Percentiles rank a stretch among this genome's conserved stretches.
These are phyloP conservation scores for Chionographis japonica DNA, from an alignment of 106 monocot species.

Conservation along the genomic window DNA sequence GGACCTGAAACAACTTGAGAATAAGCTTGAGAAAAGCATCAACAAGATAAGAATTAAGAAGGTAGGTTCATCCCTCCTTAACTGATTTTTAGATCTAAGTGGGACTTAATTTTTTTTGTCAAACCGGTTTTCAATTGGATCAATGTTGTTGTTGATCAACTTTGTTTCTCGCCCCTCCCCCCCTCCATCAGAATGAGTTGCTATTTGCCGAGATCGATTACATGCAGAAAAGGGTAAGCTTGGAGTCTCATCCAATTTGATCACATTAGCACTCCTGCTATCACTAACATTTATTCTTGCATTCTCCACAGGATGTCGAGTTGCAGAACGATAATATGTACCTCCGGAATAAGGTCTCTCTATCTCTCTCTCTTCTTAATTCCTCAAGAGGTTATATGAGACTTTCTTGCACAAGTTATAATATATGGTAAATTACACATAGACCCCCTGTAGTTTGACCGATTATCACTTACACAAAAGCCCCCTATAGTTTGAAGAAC, in stretches of 20 bases:
- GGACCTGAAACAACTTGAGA: no score
- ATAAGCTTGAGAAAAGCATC: no score
- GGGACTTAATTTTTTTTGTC: no score
- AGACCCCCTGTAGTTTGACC: no score
- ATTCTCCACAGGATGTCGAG: constrained; percentile 34
- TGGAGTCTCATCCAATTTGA: background rate
- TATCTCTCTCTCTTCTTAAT: background rate
- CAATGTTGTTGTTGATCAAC: background rate
- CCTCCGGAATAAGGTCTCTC: constrained; percentile 31
- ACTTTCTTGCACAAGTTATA: background rate
- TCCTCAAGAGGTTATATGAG: background rate
- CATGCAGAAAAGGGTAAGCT: constrained; percentile 41
- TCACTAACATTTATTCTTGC: background rate
- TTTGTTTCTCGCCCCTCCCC: background rate
- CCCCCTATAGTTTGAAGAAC: no score
- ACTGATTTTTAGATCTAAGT: no score
- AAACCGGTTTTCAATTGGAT: no score
- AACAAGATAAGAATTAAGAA: no score
- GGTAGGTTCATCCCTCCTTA: no score
- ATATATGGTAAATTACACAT: no score
- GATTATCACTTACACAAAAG: no score
- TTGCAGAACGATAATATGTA: constrained; percentile 46
- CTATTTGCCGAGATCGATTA: constrained; percentile 40
- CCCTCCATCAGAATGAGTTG: constrained; percentile 26
- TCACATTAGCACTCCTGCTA: background rate